phyloP scores from a whole-genome alignment of 1,284 basidiomycete species.

The Microbotryum silenes-acaulis region DNA sequence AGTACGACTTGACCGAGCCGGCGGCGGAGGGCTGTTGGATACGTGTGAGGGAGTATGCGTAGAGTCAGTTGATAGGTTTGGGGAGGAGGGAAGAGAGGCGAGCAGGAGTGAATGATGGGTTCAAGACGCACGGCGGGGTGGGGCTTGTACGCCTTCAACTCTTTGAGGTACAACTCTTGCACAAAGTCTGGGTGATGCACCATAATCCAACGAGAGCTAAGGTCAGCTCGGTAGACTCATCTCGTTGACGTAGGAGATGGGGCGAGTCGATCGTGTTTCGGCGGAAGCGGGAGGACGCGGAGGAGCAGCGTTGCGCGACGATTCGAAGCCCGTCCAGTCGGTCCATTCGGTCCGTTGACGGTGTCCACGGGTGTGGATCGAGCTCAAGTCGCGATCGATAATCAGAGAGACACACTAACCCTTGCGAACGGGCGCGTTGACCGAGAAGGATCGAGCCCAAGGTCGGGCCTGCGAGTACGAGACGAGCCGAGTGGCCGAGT shows the following conservation, averaged over 20 bases:
- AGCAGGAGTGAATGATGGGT: no score
- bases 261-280: no score
- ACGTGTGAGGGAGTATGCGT: neutral
- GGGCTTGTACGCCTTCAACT: slow-evolving; percentile 46
- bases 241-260: neutral
- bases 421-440: slow-evolving; percentile 19
- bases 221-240: neutral
- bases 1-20: slow-evolving; percentile 44
- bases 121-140: slow-evolving; percentile 36
- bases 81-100: neutral
- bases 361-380: neutral
- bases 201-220: neutral
- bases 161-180: slow-evolving; percentile 45
- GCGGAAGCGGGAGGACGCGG: no score
- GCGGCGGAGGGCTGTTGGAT: slow-evolving; percentile 19
- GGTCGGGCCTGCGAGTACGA: slow-evolving; percentile 16
- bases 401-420: slow-evolving; percentile 1
- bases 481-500: neutral
- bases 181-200: slow-evolving; percentile 39
- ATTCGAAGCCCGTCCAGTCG: neutral
- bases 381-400: neutral
- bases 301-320: no score
- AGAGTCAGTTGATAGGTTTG: neutral
- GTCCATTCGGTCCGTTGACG: neutral
- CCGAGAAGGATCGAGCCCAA: slow-evolving; percentile 24